phyloP scores from a whole-genome alignment of 2,329 filamentous ascomycete species.

The Fusarium guadeloupense region DNA sequence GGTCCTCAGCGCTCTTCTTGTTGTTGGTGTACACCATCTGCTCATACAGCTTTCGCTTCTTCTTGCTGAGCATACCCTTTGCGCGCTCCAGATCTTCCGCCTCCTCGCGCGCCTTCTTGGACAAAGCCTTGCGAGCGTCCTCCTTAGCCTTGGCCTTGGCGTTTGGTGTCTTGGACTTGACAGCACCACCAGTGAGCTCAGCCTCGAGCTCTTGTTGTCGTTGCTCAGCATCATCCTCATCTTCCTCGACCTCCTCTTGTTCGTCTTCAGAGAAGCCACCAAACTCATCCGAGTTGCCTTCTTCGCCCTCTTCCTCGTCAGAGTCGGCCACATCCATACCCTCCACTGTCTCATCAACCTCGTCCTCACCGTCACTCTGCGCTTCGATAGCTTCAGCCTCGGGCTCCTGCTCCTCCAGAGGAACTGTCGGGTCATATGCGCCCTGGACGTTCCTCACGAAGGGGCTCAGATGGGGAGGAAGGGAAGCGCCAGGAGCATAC shows the following conservation, averaged over 20 bases:
- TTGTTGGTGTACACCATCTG: slow-evolving; percentile 97
- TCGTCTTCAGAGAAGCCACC: slow-evolving; percentile 63
- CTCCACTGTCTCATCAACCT: slow-evolving; percentile 56
- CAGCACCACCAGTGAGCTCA: slow-evolving; percentile 77
- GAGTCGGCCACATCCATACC: slow-evolving; percentile 62
- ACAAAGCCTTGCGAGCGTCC: slow-evolving; percentile 73
- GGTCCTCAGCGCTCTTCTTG: slow-evolving; percentile 90
- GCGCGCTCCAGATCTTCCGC: slow-evolving; percentile 89
- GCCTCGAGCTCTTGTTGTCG: slow-evolving; percentile 93
- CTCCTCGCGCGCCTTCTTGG: slow-evolving; percentile 77
- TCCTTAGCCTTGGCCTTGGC: slow-evolving; percentile 70
- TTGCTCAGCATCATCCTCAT: slow-evolving; percentile 72
- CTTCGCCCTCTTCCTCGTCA: slow-evolving; percentile 57
- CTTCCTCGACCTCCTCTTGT: slow-evolving; percentile 55
- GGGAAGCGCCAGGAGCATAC: slow-evolving; percentile 87
- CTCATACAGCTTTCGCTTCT: slow-evolving; percentile 97
- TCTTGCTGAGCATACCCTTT: slow-evolving; percentile 98
- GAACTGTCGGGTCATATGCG: slow-evolving; percentile 88
- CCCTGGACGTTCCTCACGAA: slow-evolving; percentile 90
- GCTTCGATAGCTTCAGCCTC: slow-evolving; percentile 83
- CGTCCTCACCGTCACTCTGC: slow-evolving; percentile 64
- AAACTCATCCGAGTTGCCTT: slow-evolving; percentile 56
- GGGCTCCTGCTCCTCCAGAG: slow-evolving; percentile 86
- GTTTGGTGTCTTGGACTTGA: slow-evolving; percentile 60
- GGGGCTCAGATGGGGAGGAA: slow-evolving; percentile 94